Base-by-base conservation (phyloP, 2,329 filamentous ascomycete species). In the Nakataea oryzae region DNA sequence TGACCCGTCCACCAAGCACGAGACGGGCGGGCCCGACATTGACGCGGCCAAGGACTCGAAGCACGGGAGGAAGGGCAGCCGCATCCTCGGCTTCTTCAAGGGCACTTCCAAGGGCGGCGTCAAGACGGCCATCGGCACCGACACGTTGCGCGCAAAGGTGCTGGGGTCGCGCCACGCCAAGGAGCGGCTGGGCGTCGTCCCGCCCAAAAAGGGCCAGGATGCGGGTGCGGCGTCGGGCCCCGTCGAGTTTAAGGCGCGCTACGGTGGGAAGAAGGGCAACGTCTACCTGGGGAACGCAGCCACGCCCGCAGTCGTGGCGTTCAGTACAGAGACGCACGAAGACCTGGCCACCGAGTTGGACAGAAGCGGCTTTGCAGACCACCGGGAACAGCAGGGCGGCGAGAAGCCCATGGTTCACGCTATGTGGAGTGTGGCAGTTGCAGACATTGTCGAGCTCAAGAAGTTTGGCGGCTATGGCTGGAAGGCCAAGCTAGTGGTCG, bases 381-480 rank as follows among this genome's bases (percentile, higher is more conserved):
- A 54, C 21, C 34, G 26, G 12, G 27, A 61, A 11, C 47, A 55
- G 27, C 76, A 87, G 1, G 83, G 85, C 24, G 69, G 75, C 61
- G 77, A 80, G 14, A 50, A n/a, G 17, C 17, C 17, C 21, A 76
- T 80, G 26, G 66, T 85, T 5, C 81, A 86, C 28, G 85, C 89
- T 0, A 73, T 83, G 0, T 96, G 90, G 83, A 86, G 82, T 7
- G 78, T 95, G 0, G 80, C 89, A 0, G 81, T 95, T 3, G 80
- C 80, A 0, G 88, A 93, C 21, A 87, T 96, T 57, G 76, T 72
- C 60, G 89, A 93, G 72, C 70, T 96, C 61, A 88, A 86, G 72
- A 96, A 96, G 74, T 77, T 93, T 1, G 90, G 91, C 5, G 91
- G 91, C 0, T 78, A 93, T 47, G 90, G 90, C 0, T 96, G 90